These are phyloP conservation scores for Thielaviopsis euricoi DNA, from an alignment of 2,329 filamentous ascomycete species.

Conservation along the genomic window DNA sequence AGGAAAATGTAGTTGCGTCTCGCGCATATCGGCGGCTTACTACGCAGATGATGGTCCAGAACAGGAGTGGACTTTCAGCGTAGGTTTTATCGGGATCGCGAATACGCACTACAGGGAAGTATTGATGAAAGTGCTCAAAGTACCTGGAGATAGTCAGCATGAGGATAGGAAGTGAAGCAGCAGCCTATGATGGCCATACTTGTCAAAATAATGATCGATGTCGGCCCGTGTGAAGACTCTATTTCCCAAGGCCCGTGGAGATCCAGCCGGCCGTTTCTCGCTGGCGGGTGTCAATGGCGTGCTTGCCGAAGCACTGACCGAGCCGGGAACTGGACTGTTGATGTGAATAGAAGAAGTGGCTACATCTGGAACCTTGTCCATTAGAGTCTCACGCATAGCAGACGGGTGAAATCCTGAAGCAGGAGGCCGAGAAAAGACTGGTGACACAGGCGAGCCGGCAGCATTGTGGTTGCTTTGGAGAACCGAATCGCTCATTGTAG, in stretches of 20 bases:
- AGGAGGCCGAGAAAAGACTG: background rate
- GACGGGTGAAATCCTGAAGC: background rate
- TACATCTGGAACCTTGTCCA: background rate
- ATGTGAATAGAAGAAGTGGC: background rate
- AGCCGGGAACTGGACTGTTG: background rate
- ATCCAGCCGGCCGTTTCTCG: background rate
- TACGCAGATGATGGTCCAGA: slow-evolving; percentile 38
- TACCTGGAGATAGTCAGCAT: slow-evolving; percentile 21
- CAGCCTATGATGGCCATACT: slow-evolving; percentile 18
- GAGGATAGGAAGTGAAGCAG: background rate
- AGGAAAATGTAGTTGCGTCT: slow-evolving; percentile 24
- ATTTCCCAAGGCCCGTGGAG: slow-evolving; percentile 21
- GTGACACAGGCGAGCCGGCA: background rate
- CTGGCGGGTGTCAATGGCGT: background rate
- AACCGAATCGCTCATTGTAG: slow-evolving; percentile 8
- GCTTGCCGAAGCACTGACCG: background rate
- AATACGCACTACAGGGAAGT: slow-evolving; percentile 33
- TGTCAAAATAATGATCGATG: slow-evolving; percentile 39
- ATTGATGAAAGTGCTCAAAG: slow-evolving; percentile 34
- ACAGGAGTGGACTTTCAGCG: slow-evolving; percentile 29
- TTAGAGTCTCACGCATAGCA: background rate
- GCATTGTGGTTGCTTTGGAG: background rate
- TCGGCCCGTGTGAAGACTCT: slow-evolving; percentile 34
- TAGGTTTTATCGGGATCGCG: slow-evolving; percentile 35
- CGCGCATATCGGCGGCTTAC: slow-evolving; percentile 32